Conservation (phyloP, 2,329 filamentous ascomycete genomes). For the Tolypocladium nubicola region DNA sequence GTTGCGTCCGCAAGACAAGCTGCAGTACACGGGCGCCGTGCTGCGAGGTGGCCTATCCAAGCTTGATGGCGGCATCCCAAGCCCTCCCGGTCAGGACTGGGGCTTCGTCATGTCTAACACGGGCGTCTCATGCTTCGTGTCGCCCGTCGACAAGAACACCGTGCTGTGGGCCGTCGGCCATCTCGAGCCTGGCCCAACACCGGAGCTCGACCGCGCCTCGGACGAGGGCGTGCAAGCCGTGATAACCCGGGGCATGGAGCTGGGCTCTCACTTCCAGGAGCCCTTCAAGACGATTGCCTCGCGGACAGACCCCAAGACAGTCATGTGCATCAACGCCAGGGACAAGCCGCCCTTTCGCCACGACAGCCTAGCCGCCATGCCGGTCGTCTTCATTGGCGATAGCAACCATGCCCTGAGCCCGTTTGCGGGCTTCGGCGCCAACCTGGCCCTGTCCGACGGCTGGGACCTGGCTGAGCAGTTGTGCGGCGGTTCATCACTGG, state of each 20-base stretch:
- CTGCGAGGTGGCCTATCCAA: constrained; percentile 25
- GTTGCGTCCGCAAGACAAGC: constrained; percentile 26
- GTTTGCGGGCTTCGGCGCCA: constrained; percentile 38
- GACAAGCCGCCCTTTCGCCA: constrained; percentile 35
- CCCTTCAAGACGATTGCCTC: constrained; percentile 28
- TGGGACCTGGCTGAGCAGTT: constrained; percentile 34
- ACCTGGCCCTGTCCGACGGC: constrained; percentile 34
- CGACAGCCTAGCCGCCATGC: constrained; percentile 8
- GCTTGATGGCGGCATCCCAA: constrained; percentile 22
- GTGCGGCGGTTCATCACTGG: constrained; percentile 14
- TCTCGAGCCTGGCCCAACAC: constrained; percentile 10
- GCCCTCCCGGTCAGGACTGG: constrained; percentile 25
- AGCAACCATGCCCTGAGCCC: constrained; percentile 38
- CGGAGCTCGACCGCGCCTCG: constrained; percentile 5
- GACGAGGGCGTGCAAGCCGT: constrained; percentile 15
- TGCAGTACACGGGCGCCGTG: constrained; percentile 28
- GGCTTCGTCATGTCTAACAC: constrained; percentile 26
- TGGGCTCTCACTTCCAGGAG: constrained; percentile 24
- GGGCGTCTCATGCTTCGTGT: constrained; percentile 31
- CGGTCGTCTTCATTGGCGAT: constrained; percentile 36
- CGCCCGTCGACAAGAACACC: constrained; percentile 28
- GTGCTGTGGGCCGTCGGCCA: constrained; percentile 33
- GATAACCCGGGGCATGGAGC: constrained; percentile 17
- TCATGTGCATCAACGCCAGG: constrained; percentile 27
- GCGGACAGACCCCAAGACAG: constrained; percentile 24